phyloP scores from a whole-genome alignment of 139 green algal genomes.

The Micromonas pusilla region DNA sequence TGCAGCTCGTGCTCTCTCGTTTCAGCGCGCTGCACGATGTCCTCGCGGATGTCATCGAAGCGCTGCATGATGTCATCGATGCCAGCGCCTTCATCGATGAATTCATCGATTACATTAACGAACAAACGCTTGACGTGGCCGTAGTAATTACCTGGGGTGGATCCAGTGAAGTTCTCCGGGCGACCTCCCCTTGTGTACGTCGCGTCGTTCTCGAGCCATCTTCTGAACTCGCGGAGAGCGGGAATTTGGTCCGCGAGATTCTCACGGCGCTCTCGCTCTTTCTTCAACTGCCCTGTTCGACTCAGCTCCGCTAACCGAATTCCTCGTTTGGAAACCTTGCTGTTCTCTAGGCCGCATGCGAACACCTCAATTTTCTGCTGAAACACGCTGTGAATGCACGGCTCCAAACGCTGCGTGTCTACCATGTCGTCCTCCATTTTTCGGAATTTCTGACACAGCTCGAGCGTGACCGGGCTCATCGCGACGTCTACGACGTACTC shows the following conservation, averaged over 20 bases:
- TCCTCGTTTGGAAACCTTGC: slow-evolving; percentile 2
- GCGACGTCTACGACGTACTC: not conserved
- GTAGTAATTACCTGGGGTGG: no score
- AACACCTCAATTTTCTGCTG: not conserved
- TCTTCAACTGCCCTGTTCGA: not conserved
- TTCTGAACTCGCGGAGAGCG: not conserved
- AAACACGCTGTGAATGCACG: not conserved
- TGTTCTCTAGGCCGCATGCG: not conserved
- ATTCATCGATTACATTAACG: no score
- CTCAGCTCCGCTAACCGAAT: not conserved
- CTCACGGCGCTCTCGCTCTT: not conserved
- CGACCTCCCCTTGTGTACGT: not conserved
- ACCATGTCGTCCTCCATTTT: slow-evolving; percentile 12
- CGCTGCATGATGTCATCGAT: no score
- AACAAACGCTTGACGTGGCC: no score
- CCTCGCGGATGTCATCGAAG: no score
- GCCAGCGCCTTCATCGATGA: no score
- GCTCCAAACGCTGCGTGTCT: not conserved
- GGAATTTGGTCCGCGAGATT: not conserved
- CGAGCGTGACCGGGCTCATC: not conserved
- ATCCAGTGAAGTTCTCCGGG: not conserved
- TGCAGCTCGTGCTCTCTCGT: no score
- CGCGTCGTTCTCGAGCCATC: not conserved
- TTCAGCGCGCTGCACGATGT: no score
- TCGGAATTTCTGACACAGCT: not conserved